These are phyloP conservation scores for Cyamopsis tetragonoloba DNA, from an alignment of 306 rosid genomes.

Conservation along the genomic window DNA sequence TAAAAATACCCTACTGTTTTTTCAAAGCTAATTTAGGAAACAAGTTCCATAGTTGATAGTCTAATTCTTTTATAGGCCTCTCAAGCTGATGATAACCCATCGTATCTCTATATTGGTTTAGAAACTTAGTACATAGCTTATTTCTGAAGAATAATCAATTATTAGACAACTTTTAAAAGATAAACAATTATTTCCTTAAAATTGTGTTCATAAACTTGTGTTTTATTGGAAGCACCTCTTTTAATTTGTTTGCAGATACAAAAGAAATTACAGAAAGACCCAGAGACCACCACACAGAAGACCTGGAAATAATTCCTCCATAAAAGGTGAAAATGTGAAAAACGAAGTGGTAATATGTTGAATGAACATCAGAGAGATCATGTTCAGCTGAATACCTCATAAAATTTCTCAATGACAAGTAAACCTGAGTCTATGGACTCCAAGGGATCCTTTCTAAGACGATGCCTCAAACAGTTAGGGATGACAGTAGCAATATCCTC, in stretches of 20 bases:
- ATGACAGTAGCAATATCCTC: constrained; percentile 93
- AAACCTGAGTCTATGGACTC: constrained; percentile 95
- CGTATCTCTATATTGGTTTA: not conserved
- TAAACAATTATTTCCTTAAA: too few relatives aligned
- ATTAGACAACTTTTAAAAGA: too few relatives aligned
- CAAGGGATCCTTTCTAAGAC: constrained; percentile 93
- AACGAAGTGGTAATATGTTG: constrained; percentile 23
- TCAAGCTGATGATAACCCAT: not conserved
- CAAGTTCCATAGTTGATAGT: not conserved
- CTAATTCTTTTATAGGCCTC: not conserved
- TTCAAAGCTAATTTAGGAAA: not conserved
- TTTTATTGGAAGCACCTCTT: not conserved
- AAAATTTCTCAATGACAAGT: constrained; percentile 85
- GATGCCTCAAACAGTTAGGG: constrained; percentile 93
- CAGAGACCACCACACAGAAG: not conserved
- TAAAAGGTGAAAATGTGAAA: constrained; percentile 15
- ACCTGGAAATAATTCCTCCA: constrained; percentile 9
- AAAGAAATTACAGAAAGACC: constrained; percentile 5
- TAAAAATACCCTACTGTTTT: not conserved
- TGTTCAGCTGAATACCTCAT: constrained; percentile 68
- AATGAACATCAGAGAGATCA: constrained; percentile 24
- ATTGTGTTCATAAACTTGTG: too few relatives aligned
- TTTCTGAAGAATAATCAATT: too few relatives aligned
- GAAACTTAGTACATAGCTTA: too few relatives aligned
- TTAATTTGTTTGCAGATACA: not conserved